Percentiles rank a stretch among this genome's conserved stretches.
These are phyloP conservation scores for Vigna mungo DNA, from an alignment of 306 rosid species.

Conservation along the genomic window DNA sequence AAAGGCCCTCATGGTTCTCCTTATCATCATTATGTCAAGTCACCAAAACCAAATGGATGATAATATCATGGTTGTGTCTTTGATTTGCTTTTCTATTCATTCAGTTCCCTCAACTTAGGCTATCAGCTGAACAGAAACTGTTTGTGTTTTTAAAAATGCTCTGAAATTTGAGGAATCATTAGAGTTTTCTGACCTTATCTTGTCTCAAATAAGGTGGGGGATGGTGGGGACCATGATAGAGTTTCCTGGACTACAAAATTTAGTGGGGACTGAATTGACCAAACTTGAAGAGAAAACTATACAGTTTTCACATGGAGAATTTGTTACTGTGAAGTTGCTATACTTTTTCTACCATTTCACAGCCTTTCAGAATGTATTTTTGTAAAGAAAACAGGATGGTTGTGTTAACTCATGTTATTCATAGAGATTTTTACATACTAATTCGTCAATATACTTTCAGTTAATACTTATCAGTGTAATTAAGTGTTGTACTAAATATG, in stretches of 20 bases:
- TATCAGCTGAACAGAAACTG: slow-evolving; percentile 35
- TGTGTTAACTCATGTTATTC: slow-evolving; percentile 45
- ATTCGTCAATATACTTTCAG: slow-evolving; percentile 43
- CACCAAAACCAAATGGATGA: slow-evolving; percentile 63
- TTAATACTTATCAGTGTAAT: slow-evolving; percentile 44
- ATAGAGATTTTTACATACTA: slow-evolving; percentile 43
- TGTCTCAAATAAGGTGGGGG: slow-evolving; percentile 33
- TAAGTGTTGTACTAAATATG: slow-evolving; percentile 27
- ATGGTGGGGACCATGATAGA: slow-evolving; percentile 9
- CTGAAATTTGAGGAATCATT: slow-evolving; percentile 23
- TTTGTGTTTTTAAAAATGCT: slow-evolving; percentile 38
- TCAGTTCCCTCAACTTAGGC: slow-evolving; percentile 40
- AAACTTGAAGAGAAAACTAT: slow-evolving; percentile 20
- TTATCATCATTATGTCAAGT: slow-evolving; percentile 49
- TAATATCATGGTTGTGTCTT: slow-evolving; percentile 25
- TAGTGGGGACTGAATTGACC: slow-evolving; percentile 14
- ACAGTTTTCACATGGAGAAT: slow-evolving; percentile 38
- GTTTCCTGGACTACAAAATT: not conserved
- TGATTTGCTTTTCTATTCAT: slow-evolving; percentile 44
- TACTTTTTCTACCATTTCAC: slow-evolving; percentile 32
- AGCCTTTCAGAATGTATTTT: slow-evolving; percentile 44
- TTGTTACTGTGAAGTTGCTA: slow-evolving; percentile 37
- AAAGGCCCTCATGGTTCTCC: slow-evolving; percentile 78
- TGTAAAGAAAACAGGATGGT: slow-evolving; percentile 48
- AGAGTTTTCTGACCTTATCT: slow-evolving; percentile 34